These are phyloP conservation scores for Carex scoparia DNA, from an alignment of 176 grass and related monocot genomes.

Conservation along the genomic window DNA sequence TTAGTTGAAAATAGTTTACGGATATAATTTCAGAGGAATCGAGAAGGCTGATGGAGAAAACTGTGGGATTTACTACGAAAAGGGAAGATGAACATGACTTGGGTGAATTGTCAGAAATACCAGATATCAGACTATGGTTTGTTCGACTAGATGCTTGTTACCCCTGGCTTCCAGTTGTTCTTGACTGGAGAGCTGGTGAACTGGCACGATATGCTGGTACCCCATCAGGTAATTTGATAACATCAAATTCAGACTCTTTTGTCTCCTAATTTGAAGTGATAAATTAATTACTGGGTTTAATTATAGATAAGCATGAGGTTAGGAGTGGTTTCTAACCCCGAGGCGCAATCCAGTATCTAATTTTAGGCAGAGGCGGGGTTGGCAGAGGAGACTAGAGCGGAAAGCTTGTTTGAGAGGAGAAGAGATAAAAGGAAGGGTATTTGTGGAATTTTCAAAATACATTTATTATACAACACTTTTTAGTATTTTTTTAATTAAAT, in stretches of 20 bases:
- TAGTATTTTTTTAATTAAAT: no score
- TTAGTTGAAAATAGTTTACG: not conserved
- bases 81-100: conserved; percentile 69
- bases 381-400: no score
- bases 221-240: conserved; percentile 68
- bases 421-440: no score
- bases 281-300: not conserved
- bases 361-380: no score
- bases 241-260: not conserved
- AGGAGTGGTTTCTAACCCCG: conserved; percentile 84
- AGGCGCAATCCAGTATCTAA: conserved; percentile 17
- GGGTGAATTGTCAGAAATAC: conserved; percentile 65
- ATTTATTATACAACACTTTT: no score
- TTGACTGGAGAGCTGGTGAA: conserved; percentile 93
- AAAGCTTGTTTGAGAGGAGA: no score
- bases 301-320: conserved; percentile 68
- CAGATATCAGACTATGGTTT: conserved; percentile 81
- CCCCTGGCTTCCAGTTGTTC: conserved; percentile 86
- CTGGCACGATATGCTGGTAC: conserved; percentile 83
- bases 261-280: not conserved
- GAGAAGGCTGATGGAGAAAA: conserved; percentile 53
- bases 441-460: no score
- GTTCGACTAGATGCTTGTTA: conserved; percentile 76
- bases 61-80: conserved; percentile 75
- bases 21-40: conserved; percentile 37